phyloP scores from a whole-genome alignment of 192 early-diverging fungal species.

The Lunasporangiospora selenospora region DNA sequence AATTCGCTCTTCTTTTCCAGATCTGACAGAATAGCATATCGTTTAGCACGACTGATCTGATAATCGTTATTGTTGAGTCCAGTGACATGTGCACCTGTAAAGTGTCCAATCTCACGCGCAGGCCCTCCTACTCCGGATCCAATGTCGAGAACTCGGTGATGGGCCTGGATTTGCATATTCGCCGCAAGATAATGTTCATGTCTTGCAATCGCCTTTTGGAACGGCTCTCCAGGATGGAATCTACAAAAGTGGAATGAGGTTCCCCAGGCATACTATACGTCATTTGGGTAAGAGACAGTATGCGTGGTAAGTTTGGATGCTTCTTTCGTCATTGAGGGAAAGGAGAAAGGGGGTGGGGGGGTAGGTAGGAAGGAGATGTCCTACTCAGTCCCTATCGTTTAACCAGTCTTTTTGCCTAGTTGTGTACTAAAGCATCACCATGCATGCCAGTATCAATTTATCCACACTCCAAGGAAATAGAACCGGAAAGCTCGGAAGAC shows the following conservation, averaged over 20 bases:
- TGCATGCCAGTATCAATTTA: too few relatives aligned
- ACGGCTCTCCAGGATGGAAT: slow-evolving; percentile 74
- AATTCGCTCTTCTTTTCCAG: slow-evolving; percentile 65
- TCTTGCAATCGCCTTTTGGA: slow-evolving; percentile 79
- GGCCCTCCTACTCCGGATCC: slow-evolving; percentile 96
- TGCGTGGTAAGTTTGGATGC: too few relatives aligned
- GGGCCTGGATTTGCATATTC: slow-evolving; percentile 65
- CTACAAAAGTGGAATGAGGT: slow-evolving; percentile 90
- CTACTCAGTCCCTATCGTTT: too few relatives aligned
- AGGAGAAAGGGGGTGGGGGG: not conserved
- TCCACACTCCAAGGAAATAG: too few relatives aligned
- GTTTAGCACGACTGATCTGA: slow-evolving; percentile 82
- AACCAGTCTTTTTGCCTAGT: too few relatives aligned
- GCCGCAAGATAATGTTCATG: slow-evolving; percentile 85
- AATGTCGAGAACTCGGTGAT: slow-evolving; percentile 80
- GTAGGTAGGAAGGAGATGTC: not conserved
- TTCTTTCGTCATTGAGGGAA: not conserved
- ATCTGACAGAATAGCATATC: slow-evolving; percentile 75
- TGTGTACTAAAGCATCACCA: too few relatives aligned
- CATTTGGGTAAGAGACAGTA: too few relatives aligned
- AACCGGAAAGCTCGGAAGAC: too few relatives aligned
- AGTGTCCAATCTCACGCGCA: slow-evolving; percentile 82
- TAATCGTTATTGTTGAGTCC: slow-evolving; percentile 95
- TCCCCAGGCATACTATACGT: slow-evolving; percentile 67
- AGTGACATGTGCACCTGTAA: slow-evolving; percentile 77